phyloP scores from a whole-genome alignment of 306 rosid species.

The Rubus parviflorus region DNA sequence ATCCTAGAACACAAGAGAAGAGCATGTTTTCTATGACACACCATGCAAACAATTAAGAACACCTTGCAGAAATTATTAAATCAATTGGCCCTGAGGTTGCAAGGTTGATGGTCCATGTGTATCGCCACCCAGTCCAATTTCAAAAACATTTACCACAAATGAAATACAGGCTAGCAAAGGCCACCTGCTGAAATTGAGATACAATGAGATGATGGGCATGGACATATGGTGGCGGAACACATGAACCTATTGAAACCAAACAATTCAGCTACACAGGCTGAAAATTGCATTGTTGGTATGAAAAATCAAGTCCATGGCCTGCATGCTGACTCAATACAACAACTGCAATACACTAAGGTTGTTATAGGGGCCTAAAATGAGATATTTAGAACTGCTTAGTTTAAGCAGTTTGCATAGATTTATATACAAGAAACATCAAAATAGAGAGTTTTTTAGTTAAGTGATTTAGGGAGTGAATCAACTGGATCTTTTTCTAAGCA shows the following conservation, averaged over 20 bases:
- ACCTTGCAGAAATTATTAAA: background rate
- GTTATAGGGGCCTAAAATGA: background rate
- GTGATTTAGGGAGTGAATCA: background rate
- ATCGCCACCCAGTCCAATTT: background rate
- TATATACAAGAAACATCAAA: no score
- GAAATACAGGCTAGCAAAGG: background rate
- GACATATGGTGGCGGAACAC: constrained; percentile 2
- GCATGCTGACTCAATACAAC: background rate
- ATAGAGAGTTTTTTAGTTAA: background rate
- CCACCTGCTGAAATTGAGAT: constrained; percentile 2
- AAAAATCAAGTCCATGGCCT: background rate
- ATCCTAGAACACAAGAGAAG: background rate
- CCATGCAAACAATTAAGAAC: background rate
- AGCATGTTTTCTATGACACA: background rate
- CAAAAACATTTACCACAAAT: background rate
- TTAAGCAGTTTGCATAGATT: background rate
- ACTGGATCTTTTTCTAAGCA: background rate
- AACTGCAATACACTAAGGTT: no score
- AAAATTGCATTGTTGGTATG: background rate
- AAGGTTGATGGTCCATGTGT: background rate
- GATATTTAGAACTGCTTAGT: background rate
- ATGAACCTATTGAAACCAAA: background rate
- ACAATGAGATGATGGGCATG: background rate
- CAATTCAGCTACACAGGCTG: background rate
- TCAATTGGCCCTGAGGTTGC: background rate